Percentiles rank a stretch among this genome's conserved stretches.
phyloP scores from a whole-genome alignment of 176 grass and related monocot genomes.

The Calamus simplicifolius region DNA sequence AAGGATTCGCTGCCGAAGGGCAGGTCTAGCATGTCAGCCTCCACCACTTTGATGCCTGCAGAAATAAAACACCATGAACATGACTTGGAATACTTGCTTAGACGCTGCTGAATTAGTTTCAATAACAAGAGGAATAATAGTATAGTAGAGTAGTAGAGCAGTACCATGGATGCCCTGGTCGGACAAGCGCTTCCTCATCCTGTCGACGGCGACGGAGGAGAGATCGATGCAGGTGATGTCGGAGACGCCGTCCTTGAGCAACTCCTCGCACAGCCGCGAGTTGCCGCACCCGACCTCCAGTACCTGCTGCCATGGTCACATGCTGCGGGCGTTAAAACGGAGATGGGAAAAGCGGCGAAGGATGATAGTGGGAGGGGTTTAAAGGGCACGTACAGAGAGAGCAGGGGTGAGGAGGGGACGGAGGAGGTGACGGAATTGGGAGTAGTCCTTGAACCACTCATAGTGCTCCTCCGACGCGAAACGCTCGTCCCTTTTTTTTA shows the following conservation, averaged over 20 bases:
- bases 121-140: too few relatives aligned
- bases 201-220: constrained; percentile 52
- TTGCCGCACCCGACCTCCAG: constrained; percentile 84
- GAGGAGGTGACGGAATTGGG: constrained; percentile 88
- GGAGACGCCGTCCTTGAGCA: constrained; percentile 48
- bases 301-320: constrained; percentile 21
- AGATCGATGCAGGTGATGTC: constrained; percentile 84
- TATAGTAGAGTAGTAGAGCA: too few relatives aligned
- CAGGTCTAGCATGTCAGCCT: constrained; percentile 80
- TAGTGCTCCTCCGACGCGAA: constrained; percentile 92
- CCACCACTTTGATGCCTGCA: constrained; percentile 62
- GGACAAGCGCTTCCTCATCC: constrained; percentile 50
- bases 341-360: too few relatives aligned
- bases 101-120: too few relatives aligned
- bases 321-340: too few relatives aligned
- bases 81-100: too few relatives aligned
- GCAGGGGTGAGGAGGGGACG: constrained; percentile 62
- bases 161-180: constrained; percentile 45
- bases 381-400: constrained; percentile 34
- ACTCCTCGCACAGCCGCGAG: constrained; percentile 69
- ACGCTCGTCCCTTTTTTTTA: constrained; percentile 65
- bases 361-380: neutral
- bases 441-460: constrained; percentile 93
- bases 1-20: constrained; percentile 57
- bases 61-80: neutral